A percentile compares a stretch with the other conserved stretches of the same genome.
Conservation (phyloP, 805 yeast genomes). For the Myxozyma neglecta region DNA sequence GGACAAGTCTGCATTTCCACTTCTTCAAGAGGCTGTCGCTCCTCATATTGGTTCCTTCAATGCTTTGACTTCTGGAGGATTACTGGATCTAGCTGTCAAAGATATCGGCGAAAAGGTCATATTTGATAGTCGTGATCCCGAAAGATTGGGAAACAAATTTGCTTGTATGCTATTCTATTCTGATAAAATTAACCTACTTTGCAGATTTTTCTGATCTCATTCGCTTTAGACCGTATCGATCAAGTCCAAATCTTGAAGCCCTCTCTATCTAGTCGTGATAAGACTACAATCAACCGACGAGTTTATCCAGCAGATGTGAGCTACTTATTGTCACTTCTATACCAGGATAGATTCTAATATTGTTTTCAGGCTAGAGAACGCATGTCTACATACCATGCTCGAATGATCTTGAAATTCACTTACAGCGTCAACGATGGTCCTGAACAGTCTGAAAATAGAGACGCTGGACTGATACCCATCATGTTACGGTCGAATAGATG, state of each 20-base stretch:
- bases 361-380: constrained; percentile 74
- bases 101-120: constrained; percentile 86
- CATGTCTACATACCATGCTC: constrained; percentile 76
- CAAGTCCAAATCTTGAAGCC: constrained; percentile 87
- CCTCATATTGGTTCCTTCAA: constrained; percentile 97
- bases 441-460: constrained; percentile 74
- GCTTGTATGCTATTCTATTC: constrained; percentile 37
- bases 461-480: constrained; percentile 86
- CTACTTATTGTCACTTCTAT: neutral
- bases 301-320: constrained; percentile 68
- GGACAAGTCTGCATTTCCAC: constrained; percentile 78
- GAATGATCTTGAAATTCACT: constrained; percentile 70
- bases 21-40: constrained; percentile 82
- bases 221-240: constrained; percentile 65
- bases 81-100: constrained; percentile 77
- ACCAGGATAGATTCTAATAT: neutral
- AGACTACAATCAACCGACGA: constrained; percentile 71
- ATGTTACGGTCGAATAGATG: constrained; percentile 92
- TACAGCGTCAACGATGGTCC: constrained; percentile 91
- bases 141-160: constrained; percentile 80
- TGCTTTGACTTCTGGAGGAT: constrained; percentile 89
- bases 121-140: constrained; percentile 73
- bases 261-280: constrained; percentile 68
- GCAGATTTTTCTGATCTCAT: neutral
- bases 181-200: neutral